phyloP scores from a whole-genome alignment of 23 red algal species.

The Cyanidioschyzon merolae region DNA sequence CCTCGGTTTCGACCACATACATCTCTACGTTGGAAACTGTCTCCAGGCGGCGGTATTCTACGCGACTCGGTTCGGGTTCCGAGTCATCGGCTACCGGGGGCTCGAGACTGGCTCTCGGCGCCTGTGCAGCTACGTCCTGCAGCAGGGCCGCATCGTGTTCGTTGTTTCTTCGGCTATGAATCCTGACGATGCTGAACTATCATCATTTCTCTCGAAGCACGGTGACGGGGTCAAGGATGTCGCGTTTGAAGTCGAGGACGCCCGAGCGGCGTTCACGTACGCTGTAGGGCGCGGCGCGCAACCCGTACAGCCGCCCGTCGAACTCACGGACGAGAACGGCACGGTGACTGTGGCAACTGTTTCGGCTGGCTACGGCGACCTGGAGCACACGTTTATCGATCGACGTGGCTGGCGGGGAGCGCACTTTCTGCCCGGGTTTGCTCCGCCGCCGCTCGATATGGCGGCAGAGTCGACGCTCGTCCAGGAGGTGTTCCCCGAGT shows the following conservation, averaged over 20 bases:
- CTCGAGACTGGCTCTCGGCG: slow-evolving; percentile 77
- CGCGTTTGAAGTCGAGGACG: slow-evolving; percentile 66
- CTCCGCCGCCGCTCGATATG: background rate
- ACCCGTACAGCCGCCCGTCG: slow-evolving; percentile 19
- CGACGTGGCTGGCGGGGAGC: slow-evolving; percentile 39
- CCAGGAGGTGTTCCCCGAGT: slow-evolving; percentile 7
- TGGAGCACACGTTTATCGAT: slow-evolving; percentile 86
- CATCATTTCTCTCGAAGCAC: slow-evolving; percentile 33
- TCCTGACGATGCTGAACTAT: slow-evolving; percentile 31
- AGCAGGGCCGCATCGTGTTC: slow-evolving; percentile 54
- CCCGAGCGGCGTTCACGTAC: slow-evolving; percentile 36
- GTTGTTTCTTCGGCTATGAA: slow-evolving; percentile 58
- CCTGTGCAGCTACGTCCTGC: slow-evolving; percentile 60
- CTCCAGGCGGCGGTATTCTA: slow-evolving; percentile 84
- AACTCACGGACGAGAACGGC: slow-evolving; percentile 31
- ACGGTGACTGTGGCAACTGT: slow-evolving; percentile 57
- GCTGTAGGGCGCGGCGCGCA: slow-evolving; percentile 43
- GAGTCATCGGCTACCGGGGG: slow-evolving; percentile 53
- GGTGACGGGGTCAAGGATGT: slow-evolving; percentile 92
- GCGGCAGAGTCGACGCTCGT: background rate
- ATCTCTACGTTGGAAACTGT: slow-evolving; percentile 85
- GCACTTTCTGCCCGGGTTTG: slow-evolving; percentile 70
- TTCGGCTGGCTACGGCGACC: slow-evolving; percentile 53
- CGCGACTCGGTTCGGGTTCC: slow-evolving; percentile 79
- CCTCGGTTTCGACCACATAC: slow-evolving; percentile 75